Evolutionary conservation across 1,139 yeast species (phyloP), one percentile per base, ranked within the genome.

Genomic region (Scheffersomyces lignicola): DNA sequence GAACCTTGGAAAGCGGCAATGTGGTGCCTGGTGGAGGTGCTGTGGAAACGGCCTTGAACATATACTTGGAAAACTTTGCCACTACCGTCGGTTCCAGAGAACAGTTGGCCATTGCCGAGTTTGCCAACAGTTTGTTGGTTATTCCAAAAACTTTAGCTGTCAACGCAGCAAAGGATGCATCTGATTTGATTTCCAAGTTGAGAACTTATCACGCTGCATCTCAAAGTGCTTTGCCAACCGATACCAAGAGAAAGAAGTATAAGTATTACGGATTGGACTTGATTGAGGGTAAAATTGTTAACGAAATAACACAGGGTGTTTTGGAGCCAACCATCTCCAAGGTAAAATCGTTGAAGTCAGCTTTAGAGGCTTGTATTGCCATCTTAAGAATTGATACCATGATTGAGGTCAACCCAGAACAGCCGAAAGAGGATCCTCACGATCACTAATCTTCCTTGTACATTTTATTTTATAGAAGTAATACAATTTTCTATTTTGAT

Each of bases 11-110:
- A 65, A 81, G 94, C 54, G 97, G 97, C 11, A 67, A 77, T 47
- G 94, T 94, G 39, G 98, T 94, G 7, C 97, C 98, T 31, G 99
- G 99, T 39, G 99, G 98, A 45, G 99, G 99, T 44, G 96, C 97
- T 15, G 98, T 92, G 32, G 99, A 94, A 67, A 76, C 96, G 31
- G 97, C 98, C 8, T 76, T 94, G 51, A 90, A 89, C 67, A 89
- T 94, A 40, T 94, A 88, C 60, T 74, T 94, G 58, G 98, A 94
- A 63, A 92, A 88, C 60, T 92, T 94, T 62, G 98, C 98, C 30
- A 92, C 98, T 7, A 89, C 97, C 1, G 92, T 90, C 40, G 97
- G 97, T 3, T 88, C 97, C 15, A 80, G 99, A 57, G 99, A 94
- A 63, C 99, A 94, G 62, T 76, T 92, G 52, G 98, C 98, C 7